Percentiles rank a stretch among this genome's conserved stretches.
Conservation (phyloP, 1,139 yeast species). For the Yamadazyma siamensis region DNA sequence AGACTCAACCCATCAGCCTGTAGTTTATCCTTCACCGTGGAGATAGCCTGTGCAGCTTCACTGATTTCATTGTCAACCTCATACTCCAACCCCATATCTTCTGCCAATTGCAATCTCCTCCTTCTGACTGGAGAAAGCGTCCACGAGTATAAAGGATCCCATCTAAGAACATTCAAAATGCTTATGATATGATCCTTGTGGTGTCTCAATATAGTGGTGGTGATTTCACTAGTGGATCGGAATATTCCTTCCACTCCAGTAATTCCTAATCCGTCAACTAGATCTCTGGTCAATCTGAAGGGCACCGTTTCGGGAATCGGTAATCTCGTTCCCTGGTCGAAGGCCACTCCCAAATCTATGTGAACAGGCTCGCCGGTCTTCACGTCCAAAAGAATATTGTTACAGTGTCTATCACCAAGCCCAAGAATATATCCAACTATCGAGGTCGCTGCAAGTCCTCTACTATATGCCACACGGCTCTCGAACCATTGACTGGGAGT, state of each 20-base stretch:
- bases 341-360: constrained; percentile 94
- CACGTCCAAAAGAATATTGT: constrained; percentile 80
- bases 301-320: constrained; percentile 94
- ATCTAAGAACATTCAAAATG: constrained; percentile 78
- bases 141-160: constrained; percentile 96
- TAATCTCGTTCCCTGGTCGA: constrained; percentile 82
- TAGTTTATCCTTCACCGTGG: constrained; percentile 69
- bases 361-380: constrained; percentile 88
- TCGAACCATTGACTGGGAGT: constrained; percentile 72
- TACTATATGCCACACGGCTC: constrained; percentile 62
- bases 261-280: constrained; percentile 90
- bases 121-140: constrained; percentile 68
- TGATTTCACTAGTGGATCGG: constrained; percentile 67
- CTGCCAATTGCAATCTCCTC: constrained; percentile 49
- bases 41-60: constrained; percentile 78
- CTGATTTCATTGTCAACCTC: constrained; percentile 51
- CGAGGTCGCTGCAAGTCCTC: constrained; percentile 82
- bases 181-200: constrained; percentile 72
- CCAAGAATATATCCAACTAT: constrained; percentile 88
- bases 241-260: constrained; percentile 79
- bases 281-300: constrained; percentile 83
- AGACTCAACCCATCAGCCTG: constrained; percentile 64
- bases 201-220: constrained; percentile 61
- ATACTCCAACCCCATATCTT: too few relatives aligned
- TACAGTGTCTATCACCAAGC: constrained; percentile 92